Evolutionary conservation across 306 rosid genomes (phyloP), one percentile per base, ranked within the genome.

Genomic region (Inga leiocalycina): DNA sequence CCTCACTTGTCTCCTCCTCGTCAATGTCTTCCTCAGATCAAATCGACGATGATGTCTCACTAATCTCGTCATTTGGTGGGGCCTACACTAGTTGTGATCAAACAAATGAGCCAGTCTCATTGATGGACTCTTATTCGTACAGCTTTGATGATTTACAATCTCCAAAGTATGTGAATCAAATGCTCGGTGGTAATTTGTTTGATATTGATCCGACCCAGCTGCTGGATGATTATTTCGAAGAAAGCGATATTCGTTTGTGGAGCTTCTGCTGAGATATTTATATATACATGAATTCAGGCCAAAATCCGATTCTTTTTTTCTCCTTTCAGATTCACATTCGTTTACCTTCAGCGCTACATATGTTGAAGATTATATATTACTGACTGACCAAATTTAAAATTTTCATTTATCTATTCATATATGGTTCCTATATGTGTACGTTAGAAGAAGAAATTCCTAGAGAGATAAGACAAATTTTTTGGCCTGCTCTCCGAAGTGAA

Each of bases 231-330:
- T 85, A 80, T 65, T 92, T 89, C 30, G 97, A 92, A 79, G 99
- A 96, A 83, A 87, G 79, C 79, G 97, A 94, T 62, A 90, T 97
- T 85, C 79, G 83, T 48, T 82, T 97, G 88, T 97, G 99, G 99
- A 97, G 89, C 82, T 97, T 93, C 94, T 89, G 92, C 88, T 94
- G 90, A 92, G 79, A 57, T 57, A 57, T n/a, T 5, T 51, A 54
- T 54, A 19, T n/a, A 57, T 5, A 57, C 7, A 6, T 59, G 2
- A 32, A 68, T 70, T 49, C 79, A 69, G 71, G 64, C 59, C 79
- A 82, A 54, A 27, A 49, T 35, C 37, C 32, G 24, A 27, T 44
- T 83, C 71, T 27, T 82, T 24, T 19, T 61, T 3, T 59, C n/a
- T 5, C 22, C 48, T 81, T 49, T 64, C 68, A 75, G 59, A 87